phyloP scores from a whole-genome alignment of 2,329 filamentous ascomycete genomes.

The Colletotrichum truncatum region DNA sequence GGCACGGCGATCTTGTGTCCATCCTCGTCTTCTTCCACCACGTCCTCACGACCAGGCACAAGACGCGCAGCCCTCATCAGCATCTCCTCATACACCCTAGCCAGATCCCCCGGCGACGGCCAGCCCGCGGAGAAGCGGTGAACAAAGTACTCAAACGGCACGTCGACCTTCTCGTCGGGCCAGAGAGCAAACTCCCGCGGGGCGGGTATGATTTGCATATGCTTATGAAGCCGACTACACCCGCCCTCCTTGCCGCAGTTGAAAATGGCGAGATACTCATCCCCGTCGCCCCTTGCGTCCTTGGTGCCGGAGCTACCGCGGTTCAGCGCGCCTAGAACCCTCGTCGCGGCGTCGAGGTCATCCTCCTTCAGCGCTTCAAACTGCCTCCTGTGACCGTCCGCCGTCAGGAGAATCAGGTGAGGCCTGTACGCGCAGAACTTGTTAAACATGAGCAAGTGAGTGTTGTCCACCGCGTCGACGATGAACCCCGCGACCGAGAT shows the following conservation, averaged over 20 bases:
- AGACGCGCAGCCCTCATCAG: conserved; percentile 33
- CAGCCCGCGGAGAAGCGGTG: conserved; percentile 35
- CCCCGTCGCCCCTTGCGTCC: neutral
- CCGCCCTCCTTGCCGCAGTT: conserved; percentile 56
- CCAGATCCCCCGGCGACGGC: conserved; percentile 20
- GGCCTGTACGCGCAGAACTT: conserved; percentile 58
- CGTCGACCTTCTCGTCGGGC: conserved; percentile 32
- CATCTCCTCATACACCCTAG: conserved; percentile 37
- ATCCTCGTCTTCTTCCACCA: neutral
- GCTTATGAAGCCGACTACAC: conserved; percentile 58
- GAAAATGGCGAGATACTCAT: conserved; percentile 51
- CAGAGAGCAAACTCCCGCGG: conserved; percentile 38
- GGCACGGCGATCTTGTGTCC: conserved; percentile 36
- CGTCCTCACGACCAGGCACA: conserved; percentile 7
- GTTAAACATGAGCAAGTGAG: conserved; percentile 57
- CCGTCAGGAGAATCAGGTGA: conserved; percentile 56
- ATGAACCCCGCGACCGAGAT: conserved; percentile 52
- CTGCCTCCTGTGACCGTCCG: conserved; percentile 56
- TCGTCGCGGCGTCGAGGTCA: conserved; percentile 48
- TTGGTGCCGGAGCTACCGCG: conserved; percentile 31
- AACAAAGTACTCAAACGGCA: conserved; percentile 47
- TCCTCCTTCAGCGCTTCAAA: conserved; percentile 47
- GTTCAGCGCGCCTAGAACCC: neutral
- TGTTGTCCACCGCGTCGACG: conserved; percentile 46
- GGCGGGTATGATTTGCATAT: conserved; percentile 53